These are phyloP conservation scores for Fusarium sp. DNA, from an alignment of 2,329 filamentous ascomycete species.

Conservation along the genomic window DNA sequence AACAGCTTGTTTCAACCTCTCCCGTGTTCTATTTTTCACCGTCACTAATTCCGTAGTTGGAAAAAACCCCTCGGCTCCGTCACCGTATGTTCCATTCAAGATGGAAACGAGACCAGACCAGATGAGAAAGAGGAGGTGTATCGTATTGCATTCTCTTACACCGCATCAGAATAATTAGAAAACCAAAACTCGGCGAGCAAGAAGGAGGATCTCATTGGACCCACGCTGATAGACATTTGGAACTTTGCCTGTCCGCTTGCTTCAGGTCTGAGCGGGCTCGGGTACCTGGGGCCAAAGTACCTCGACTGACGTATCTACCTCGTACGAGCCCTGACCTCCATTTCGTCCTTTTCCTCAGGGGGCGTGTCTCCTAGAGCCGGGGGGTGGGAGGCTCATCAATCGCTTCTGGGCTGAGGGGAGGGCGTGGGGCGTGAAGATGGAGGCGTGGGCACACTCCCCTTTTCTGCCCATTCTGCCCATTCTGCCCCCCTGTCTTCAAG, in stretches of 20 bases:
- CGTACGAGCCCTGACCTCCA: conserved; percentile 43
- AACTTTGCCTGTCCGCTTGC: conserved; percentile 26
- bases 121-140: conserved; percentile 11
- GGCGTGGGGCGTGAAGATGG: conserved; percentile 9
- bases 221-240: neutral
- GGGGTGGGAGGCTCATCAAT: neutral
- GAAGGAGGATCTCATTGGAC: neutral
- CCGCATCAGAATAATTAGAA: conserved; percentile 30
- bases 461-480: neutral
- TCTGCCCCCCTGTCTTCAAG: conserved; percentile 31
- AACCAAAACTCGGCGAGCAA: conserved; percentile 7
- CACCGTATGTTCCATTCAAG: conserved; percentile 25
- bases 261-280: conserved; percentile 34
- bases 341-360: conserved; percentile 35
- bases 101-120: conserved; percentile 11
- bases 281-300: conserved; percentile 46
- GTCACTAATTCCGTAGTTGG: neutral
- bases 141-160: conserved; percentile 36
- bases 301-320: conserved; percentile 49
- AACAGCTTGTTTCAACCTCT: conserved; percentile 47
- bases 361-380: conserved; percentile 6
- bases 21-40: conserved; percentile 26
- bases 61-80: conserved; percentile 21
- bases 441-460: conserved; percentile 31
- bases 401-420: neutral